Conservation (phyloP, 1,139 yeast species). For the Pneumocystis jirovecii region DNA sequence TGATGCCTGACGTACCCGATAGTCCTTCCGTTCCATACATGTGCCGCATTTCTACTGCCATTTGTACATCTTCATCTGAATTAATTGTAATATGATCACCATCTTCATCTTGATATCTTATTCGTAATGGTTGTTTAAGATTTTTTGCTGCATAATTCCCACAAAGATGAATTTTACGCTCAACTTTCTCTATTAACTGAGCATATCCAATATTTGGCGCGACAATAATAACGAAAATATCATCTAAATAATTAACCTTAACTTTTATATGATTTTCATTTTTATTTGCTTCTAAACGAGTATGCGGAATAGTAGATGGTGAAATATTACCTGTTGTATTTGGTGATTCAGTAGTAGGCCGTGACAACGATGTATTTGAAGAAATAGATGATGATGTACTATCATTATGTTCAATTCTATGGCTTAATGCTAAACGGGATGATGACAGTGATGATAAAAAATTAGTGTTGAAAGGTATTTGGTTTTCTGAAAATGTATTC, state of each 20-base stretch:
- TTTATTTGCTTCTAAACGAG: not conserved
- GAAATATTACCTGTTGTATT: not conserved
- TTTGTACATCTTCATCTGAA: conserved; percentile 54
- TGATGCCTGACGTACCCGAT: not conserved
- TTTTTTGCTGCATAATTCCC: conserved; percentile 27
- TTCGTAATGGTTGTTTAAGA: conserved; percentile 30
- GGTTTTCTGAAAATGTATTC: not conserved
- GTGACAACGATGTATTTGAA: conserved; percentile 1
- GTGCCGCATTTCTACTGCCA: conserved; percentile 25
- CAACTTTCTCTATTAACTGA: conserved; percentile 33
- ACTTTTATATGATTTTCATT: conserved; percentile 34
- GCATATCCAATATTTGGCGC: conserved; percentile 33
- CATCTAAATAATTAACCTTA: conserved; percentile 33
- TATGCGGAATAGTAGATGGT: not conserved
- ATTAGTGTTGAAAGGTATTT: not conserved
- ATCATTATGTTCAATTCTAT: not conserved
- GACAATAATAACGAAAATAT: conserved; percentile 34
- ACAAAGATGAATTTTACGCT: conserved; percentile 32
- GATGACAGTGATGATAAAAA: conserved; percentile 4
- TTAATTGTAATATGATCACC: conserved; percentile 83
- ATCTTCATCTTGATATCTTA: conserved; percentile 86
- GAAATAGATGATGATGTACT: not conserved
- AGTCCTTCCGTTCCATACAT: conserved; percentile 4
- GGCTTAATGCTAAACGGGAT: not conserved
- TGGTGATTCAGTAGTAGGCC: not conserved